Evolutionary conservation across 805 yeast species (phyloP).

Genomic region (Metschnikowia lachancei): DNA sequence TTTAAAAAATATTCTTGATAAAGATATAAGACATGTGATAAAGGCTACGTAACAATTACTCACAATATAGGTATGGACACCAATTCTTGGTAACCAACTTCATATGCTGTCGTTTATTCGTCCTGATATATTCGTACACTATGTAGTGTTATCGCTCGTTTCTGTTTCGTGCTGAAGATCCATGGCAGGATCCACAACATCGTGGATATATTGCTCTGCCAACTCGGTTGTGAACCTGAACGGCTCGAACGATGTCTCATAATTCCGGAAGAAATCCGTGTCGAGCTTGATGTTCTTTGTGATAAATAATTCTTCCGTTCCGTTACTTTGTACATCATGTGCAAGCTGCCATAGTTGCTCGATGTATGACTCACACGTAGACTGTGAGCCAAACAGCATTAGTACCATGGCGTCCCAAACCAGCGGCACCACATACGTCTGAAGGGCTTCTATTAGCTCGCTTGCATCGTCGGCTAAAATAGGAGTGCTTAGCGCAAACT

Average conservation of each 20-base stretch:
- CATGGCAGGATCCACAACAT: slow-evolving; percentile 13
- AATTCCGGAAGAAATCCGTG: slow-evolving; percentile 15
- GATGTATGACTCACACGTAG: slow-evolving; percentile 9
- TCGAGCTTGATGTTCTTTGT: slow-evolving; percentile 10
- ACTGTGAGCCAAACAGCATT: slow-evolving; percentile 15
- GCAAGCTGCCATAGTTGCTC: slow-evolving; percentile 18
- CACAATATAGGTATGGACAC: no score
- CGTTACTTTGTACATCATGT: slow-evolving; percentile 5
- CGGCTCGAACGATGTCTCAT: slow-evolving; percentile 11
- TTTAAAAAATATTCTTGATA: no score
- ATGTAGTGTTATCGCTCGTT: slow-evolving; percentile 2
- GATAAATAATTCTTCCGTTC: slow-evolving; percentile 10
- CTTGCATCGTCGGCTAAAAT: slow-evolving; percentile 4
- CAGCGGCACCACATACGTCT: slow-evolving; percentile 6
- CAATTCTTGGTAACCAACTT: no score
- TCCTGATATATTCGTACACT: neutral
- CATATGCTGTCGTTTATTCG: no score
- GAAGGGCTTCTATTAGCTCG: slow-evolving; percentile 12
- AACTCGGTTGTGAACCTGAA: slow-evolving; percentile 11
- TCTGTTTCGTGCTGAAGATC: slow-evolving; percentile 6
- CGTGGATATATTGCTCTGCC: slow-evolving; percentile 15
- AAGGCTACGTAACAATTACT: no score
- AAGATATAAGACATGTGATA: no score
- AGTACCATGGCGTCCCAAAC: slow-evolving; percentile 10
- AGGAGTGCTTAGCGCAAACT: slow-evolving; percentile 11